phyloP scores from a whole-genome alignment of 371 early-diverging fungal genomes.

The Funneliformis caledonium region DNA sequence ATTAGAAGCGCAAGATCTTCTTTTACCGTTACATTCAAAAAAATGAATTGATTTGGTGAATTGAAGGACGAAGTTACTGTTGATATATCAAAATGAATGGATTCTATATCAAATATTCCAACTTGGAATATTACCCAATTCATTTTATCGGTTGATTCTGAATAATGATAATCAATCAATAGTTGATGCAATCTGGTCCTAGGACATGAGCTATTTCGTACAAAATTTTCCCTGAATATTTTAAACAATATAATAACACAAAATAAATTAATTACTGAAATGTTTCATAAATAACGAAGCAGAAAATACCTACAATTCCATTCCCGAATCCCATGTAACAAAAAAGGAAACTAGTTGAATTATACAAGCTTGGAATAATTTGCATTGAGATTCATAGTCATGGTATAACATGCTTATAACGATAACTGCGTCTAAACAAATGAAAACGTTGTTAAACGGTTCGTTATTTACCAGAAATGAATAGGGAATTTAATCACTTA shows the following conservation, averaged over 20 bases:
- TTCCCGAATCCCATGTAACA: slow-evolving; percentile 18
- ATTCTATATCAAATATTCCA: not conserved
- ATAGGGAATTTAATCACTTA: no score
- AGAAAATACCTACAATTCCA: slow-evolving; percentile 7
- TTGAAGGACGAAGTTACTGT: slow-evolving; percentile 14
- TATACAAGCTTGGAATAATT: slow-evolving; percentile 4
- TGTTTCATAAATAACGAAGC: not conserved
- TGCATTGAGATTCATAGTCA: not conserved
- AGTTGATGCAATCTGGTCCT: not conserved
- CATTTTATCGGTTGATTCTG: not conserved
- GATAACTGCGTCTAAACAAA: not conserved
- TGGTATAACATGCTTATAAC: slow-evolving; percentile 11
- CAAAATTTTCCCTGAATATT: not conserved
- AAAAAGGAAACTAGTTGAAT: not conserved
- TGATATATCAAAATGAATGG: not conserved
- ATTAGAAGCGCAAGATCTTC: not conserved
- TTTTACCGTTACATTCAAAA: slow-evolving; percentile 23
- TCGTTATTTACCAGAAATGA: no score
- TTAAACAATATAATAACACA: not conserved
- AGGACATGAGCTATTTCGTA: not conserved
- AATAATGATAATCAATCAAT: not conserved
- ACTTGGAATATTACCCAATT: slow-evolving; percentile 26
- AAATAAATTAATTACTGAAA: not conserved
- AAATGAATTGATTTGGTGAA: slow-evolving; percentile 11
- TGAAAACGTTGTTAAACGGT: not conserved